phyloP scores from a whole-genome alignment of 768 basidiomycete species.

The Mycena kentingensis region DNA sequence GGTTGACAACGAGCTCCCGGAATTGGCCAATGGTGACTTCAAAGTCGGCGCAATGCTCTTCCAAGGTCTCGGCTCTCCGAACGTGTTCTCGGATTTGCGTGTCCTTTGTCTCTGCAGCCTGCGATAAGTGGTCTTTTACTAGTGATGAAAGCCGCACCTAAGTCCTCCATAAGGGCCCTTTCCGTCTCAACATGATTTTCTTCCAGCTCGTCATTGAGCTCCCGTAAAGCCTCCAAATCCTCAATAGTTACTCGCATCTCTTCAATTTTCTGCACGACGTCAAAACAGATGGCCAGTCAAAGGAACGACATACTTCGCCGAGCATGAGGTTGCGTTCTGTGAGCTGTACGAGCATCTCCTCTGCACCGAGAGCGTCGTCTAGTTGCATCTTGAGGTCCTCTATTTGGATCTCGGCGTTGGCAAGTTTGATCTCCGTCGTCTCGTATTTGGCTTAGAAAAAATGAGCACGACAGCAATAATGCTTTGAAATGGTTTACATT shows the following conservation, averaged over 20 bases:
- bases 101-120: conserved; percentile 64
- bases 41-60: conserved; percentile 81
- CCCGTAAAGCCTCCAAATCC: conserved; percentile 93
- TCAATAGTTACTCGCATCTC: conserved; percentile 95
- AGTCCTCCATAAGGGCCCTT: conserved; percentile 84
- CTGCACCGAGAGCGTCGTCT: conserved; percentile 92
- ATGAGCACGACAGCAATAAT: conserved; percentile 4
- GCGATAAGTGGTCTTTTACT: not conserved
- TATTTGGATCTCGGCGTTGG: conserved; percentile 88
- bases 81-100: conserved; percentile 65
- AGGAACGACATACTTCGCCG: conserved; percentile 64
- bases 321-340: conserved; percentile 93
- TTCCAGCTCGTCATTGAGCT: conserved; percentile 95
- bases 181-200: conserved; percentile 95
- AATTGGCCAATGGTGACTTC: conserved; percentile 90
- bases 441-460: conserved; percentile 70
- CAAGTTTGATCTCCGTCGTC: conserved; percentile 72
- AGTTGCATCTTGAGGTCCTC: conserved; percentile 93
- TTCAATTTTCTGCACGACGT: conserved; percentile 78
- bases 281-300: not conserved
- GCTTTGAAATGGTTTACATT: conserved; percentile 49
- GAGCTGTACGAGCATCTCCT: conserved; percentile 93
- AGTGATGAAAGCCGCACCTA: conserved; percentile 55
- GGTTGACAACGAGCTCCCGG: conserved; percentile 82
- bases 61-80: conserved; percentile 65